Conservation (phyloP, 805 yeast genomes). For the Alloascoidea hylecoeti region DNA sequence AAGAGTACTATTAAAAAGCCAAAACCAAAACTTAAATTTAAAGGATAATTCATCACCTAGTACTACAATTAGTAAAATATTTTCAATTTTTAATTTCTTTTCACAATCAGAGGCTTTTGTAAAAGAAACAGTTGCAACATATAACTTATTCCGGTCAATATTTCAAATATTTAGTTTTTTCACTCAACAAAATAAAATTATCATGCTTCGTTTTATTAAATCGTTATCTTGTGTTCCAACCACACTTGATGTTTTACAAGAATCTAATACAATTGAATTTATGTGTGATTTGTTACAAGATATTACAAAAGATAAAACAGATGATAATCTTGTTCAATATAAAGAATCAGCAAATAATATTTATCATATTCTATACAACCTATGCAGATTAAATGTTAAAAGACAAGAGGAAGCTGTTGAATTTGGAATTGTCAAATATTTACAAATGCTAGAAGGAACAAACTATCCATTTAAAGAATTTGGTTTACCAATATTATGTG, state of each 20-base stretch:
- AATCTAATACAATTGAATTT: slow-evolving; percentile 26
- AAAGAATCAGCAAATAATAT: slow-evolving; percentile 28
- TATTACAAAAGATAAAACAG: background rate
- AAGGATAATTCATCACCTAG: slow-evolving; percentile 9
- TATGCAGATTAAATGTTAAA: slow-evolving; percentile 31
- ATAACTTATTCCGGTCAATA: slow-evolving; percentile 18
- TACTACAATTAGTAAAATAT: slow-evolving; percentile 17
- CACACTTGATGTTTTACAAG: slow-evolving; percentile 14
- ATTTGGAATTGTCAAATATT: slow-evolving; percentile 30
- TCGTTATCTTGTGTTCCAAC: slow-evolving; percentile 14
- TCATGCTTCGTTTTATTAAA: slow-evolving; percentile 28
- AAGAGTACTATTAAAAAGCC: no score
- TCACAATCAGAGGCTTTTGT: slow-evolving; percentile 33
- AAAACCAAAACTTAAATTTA: no score
- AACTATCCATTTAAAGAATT: slow-evolving; percentile 35
- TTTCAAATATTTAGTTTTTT: background rate
- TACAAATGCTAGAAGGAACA: slow-evolving; percentile 23
- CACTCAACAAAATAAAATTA: slow-evolving; percentile 20
- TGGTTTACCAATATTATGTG: slow-evolving; percentile 36
- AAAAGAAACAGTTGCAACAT: slow-evolving; percentile 13
- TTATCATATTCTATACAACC: slow-evolving; percentile 34
- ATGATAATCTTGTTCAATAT: slow-evolving; percentile 10
- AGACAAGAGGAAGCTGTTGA: slow-evolving; percentile 30
- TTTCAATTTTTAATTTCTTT: slow-evolving; percentile 25
- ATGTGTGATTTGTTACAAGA: slow-evolving; percentile 18